Evolutionary conservation across 257 asterid species (phyloP), one percentile per base, ranked within the genome.

Genomic region (Solanum lignicaule): DNA sequence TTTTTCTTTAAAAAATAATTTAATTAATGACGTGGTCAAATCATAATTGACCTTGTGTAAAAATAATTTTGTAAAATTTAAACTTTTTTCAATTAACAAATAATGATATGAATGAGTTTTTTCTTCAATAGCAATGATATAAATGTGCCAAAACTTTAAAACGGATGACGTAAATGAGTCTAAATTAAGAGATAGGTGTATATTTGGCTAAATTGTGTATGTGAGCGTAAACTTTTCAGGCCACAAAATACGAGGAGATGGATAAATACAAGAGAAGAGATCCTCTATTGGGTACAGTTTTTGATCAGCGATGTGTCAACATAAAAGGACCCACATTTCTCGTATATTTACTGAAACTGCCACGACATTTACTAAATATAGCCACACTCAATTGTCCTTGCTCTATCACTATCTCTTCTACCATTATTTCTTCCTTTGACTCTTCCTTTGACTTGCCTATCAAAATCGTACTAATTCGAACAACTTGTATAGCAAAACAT

Each of bases 321-420:
- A 46, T 5, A 46, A 81, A 27, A 33, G 85, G 85, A 25, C 85
- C 66, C 4, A 18, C 39, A 15, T 20, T 15, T 41, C 8, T 4
- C 60, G 3, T 27, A 27, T 81, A 81, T 41, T 81, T 81, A 81
- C 85, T 16, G 16, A 81, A 43, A 43, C 66, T 81, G 85, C 85
- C 85, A 81, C 68, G 16, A 4, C 12, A 35, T 46, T 16, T 79
- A 79, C 85, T 48, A 79, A 79, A 16, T 10, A 21, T 75, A 75
- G 32, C 1, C 48, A 73, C 48, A 73, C 18, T 73, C 18, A 73
- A 68, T 73, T 20, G 79, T 72, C 79, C 48, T 72, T 32, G 14
- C 25, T 73, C 41, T 16, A 4, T 27, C 11, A 62, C n/a, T 31
- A 3, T 36, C 83, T 75, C 55, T 75, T 21, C 31, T 11, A 8